Percentiles rank a stretch among this genome's conserved stretches.
Conservation (phyloP, 805 yeast species). For the Kazachstania africana region DNA sequence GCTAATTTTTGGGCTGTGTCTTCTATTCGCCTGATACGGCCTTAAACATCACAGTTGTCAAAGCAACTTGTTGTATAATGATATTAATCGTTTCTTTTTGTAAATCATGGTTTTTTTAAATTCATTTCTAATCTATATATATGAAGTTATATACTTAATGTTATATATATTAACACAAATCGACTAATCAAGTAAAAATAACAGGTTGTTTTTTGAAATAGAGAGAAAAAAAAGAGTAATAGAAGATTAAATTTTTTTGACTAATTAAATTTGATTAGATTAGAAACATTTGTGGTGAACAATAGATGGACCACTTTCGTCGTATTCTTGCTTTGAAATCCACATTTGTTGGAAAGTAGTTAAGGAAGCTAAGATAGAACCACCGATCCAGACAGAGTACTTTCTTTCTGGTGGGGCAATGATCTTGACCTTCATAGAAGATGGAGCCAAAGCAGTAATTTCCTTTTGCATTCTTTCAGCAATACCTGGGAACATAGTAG, state of each 20-base stretch:
- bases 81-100: no score
- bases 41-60: no score
- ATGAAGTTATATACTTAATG: no score
- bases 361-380: conserved; percentile 96
- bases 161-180: no score
- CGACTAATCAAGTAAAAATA: no score
- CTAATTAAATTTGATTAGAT: conserved; percentile 10
- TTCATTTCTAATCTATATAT: no score
- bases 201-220: no score
- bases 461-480: conserved; percentile 99
- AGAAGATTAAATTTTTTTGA: no score
- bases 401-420: conserved; percentile 99
- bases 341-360: conserved; percentile 99
- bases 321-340: conserved; percentile 99
- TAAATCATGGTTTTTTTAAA: no score
- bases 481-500: conserved; percentile 99
- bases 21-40: no score
- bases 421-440: conserved; percentile 99
- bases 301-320: conserved; percentile 99
- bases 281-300: conserved; percentile 51
- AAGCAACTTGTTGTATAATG: no score
- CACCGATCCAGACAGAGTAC: conserved; percentile 99
- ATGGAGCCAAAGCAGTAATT: conserved; percentile 98
- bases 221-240: not conserved
- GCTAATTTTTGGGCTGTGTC: no score